Percentiles rank a stretch among this genome's conserved stretches.
phyloP scores from a whole-genome alignment of 2,329 filamentous ascomycete genomes.

The Diaporthe citri region DNA sequence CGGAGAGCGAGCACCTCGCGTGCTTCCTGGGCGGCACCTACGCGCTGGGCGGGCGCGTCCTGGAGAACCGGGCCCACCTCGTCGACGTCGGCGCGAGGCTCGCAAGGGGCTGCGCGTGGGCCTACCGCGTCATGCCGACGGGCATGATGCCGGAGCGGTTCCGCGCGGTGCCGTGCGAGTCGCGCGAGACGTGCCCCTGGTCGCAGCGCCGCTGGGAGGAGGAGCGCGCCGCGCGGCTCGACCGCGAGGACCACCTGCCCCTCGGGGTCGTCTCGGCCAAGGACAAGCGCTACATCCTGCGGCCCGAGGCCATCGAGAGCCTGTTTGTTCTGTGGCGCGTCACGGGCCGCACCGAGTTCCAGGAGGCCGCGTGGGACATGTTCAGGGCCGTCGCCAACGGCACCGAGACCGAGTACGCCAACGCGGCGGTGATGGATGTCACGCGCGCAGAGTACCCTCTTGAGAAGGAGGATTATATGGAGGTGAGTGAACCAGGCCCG shows the following conservation, averaged over 20 bases:
- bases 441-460: constrained; percentile 54
- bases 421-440: constrained; percentile 63
- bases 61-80: constrained; percentile 62
- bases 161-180: constrained; percentile 56
- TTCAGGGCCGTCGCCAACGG: constrained; percentile 59
- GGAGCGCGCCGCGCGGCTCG: constrained; percentile 40
- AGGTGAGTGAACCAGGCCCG: constrained; percentile 42
- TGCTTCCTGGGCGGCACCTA: constrained; percentile 82
- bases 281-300: constrained; percentile 62
- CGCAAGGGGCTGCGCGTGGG: constrained; percentile 73
- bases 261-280: constrained; percentile 73
- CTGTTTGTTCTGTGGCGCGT: constrained; percentile 67
- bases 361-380: constrained; percentile 67
- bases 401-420: constrained; percentile 61
- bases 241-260: constrained; percentile 49
- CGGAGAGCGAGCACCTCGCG: constrained; percentile 67
- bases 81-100: constrained; percentile 68
- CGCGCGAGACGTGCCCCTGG: constrained; percentile 57
- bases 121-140: constrained; percentile 67
- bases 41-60: constrained; percentile 73
- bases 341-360: constrained; percentile 60
- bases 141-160: constrained; percentile 73
- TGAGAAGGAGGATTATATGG: constrained; percentile 56
- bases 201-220: constrained; percentile 50
- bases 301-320: constrained; percentile 51